Conservation (phyloP, 2,329 filamentous ascomycete genomes). For the Atkinsonella hypoxylon region DNA sequence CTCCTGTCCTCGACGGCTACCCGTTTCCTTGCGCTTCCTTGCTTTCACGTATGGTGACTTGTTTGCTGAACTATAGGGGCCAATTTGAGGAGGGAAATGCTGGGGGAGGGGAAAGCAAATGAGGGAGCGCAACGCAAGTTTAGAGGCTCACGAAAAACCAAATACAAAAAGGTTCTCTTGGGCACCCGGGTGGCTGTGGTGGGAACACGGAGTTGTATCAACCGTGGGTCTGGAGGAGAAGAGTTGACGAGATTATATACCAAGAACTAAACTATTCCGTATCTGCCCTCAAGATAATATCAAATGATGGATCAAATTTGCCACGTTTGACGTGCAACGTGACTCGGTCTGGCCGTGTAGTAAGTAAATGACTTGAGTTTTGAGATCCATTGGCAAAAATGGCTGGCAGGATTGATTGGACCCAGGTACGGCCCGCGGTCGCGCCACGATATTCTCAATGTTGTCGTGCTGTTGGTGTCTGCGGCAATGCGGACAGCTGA, state of each 20-base stretch:
- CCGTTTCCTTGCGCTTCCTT: constrained; percentile 13
- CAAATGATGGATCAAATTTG: constrained; percentile 20
- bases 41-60: constrained; percentile 6
- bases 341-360: too few species aligned
- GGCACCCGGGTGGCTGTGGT: constrained; percentile 10
- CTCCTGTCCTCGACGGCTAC: constrained; percentile 18
- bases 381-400: too few species aligned
- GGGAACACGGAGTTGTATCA: constrained; percentile 3
- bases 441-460: too few species aligned
- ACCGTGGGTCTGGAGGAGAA: neutral
- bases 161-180: neutral
- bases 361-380: too few species aligned
- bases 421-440: too few species aligned
- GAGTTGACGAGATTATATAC: constrained; percentile 16
- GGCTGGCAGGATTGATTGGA: too few species aligned
- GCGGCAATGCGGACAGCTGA: neutral
- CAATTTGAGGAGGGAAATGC: neutral
- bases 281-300: constrained; percentile 19
- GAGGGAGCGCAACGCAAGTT: neutral
- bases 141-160: constrained; percentile 1
- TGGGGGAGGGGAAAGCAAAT: neutral
- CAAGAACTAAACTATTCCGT: constrained; percentile 14
- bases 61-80: neutral
- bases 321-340: neutral
- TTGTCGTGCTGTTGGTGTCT: too few species aligned